These are phyloP conservation scores for Quercus parvula DNA, from an alignment of 306 rosid species.

Conservation along the genomic window DNA sequence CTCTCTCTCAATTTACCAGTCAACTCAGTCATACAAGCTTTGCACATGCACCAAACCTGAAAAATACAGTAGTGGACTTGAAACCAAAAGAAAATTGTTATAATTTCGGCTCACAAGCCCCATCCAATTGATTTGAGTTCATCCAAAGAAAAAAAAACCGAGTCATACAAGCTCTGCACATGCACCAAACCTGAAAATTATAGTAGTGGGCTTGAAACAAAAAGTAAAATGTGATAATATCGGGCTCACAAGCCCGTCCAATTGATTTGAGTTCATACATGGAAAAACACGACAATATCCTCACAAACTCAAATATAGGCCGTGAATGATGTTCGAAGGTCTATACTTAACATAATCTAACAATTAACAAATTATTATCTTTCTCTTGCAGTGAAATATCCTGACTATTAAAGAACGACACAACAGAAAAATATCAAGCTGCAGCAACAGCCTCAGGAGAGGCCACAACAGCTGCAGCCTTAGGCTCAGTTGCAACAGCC, in stretches of 20 bases:
- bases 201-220: background rate
- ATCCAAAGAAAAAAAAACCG: too few relatives aligned
- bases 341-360: background rate
- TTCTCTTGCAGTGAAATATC: background rate
- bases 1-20: too few relatives aligned
- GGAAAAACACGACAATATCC: background rate
- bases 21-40: too few relatives aligned
- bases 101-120: too few relatives aligned
- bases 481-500: background rate
- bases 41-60: too few relatives aligned
- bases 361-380: too few relatives aligned
- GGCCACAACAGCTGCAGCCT: background rate
- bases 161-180: too few relatives aligned
- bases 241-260: background rate
- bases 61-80: too few relatives aligned
- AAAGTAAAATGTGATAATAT: background rate
- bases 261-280: background rate
- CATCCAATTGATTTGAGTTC: too few relatives aligned
- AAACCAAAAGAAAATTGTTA: too few relatives aligned
- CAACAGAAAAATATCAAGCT: slow-evolving; percentile 16
- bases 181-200: background rate
- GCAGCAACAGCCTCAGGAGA: slow-evolving; percentile 24
- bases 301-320: background rate
- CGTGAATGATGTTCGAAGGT: background rate
- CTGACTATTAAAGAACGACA: background rate